Evolutionary conservation across 352 stramenopile genomes (phyloP), one percentile per base, ranked within the genome.

Genomic region (Phytophthora vignae): DNA sequence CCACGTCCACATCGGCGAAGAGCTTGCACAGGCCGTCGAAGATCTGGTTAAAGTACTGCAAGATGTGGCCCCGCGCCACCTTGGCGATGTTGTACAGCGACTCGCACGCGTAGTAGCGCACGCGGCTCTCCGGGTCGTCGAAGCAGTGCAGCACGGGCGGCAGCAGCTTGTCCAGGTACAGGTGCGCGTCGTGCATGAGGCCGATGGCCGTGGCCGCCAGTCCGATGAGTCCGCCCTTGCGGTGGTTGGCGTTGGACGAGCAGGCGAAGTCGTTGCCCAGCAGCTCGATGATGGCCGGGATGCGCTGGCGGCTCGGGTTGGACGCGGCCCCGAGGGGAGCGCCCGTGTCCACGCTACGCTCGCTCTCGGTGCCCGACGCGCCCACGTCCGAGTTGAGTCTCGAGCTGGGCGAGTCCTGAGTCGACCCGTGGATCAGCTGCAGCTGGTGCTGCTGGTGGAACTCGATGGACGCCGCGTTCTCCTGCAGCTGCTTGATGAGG

Each of bases 21-120:
- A 99, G 81, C 79, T 95, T 94, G 77, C 88, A 95, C 21, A 95
- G 75, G 0, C 98, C 98, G 74, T 99, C 98, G 74, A 99, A 99
- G 69, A 99, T 99, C 78, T 99, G 94, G 84, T 99, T 99, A 73
- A 99, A 99, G 78, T 99, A 99, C 61, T 88, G 77, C 38, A 99
- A 78, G 40, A 99, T 99, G 58, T 95, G 85, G 15, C 93, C 90
- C 14, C 98, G 81, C 8, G 98, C 96, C 54, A 98, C 92, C 78
- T 99, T 99, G 42, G 97, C 97, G 76, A 99, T 99, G 82, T 99
- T 99, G 88, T 99, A 99, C 36, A 99, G 83, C 53, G 89, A 97
- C 79, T 99, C 98, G 77, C 98, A 99, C 4, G 98, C 98, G 78
- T 99, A 99, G 83, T 99, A 99, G 17, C 96, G 85, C 31, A 99